Percentiles rank a stretch among this genome's conserved stretches.
phyloP scores from a whole-genome alignment of 257 asterid species.

The Jacaranda mimosifolia region DNA sequence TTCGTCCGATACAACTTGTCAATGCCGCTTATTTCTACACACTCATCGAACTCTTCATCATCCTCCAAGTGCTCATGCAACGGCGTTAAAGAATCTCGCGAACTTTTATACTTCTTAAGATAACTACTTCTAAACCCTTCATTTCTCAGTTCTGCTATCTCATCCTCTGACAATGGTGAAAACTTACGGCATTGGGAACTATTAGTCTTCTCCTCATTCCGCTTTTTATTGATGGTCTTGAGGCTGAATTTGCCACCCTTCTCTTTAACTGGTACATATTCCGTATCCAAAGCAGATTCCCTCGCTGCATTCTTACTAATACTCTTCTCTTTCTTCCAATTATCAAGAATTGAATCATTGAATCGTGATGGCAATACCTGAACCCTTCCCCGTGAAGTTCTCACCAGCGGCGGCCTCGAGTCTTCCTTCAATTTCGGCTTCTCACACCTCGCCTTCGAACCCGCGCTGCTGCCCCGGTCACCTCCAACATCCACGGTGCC shows the following conservation, averaged over 20 bases:
- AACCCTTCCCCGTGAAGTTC: constrained; percentile 95
- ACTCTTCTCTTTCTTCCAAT: constrained; percentile 93
- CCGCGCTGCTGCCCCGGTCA: constrained; percentile 39
- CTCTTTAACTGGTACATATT: constrained; percentile 60
- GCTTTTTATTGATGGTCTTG: constrained; percentile 52
- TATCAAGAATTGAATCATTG: constrained; percentile 87
- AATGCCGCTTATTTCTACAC: constrained; percentile 52
- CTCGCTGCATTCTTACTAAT: constrained; percentile 48
- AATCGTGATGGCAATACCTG: constrained; percentile 96
- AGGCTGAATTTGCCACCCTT: constrained; percentile 46
- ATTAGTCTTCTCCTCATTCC: constrained; percentile 38
- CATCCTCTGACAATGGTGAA: constrained; percentile 67
- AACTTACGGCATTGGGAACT: constrained; percentile 53
- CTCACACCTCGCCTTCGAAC: constrained; percentile 45
- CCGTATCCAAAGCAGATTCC: constrained; percentile 71
- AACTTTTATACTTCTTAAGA: constrained; percentile 51
- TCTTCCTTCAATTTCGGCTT: constrained; percentile 52
- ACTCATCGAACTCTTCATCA: constrained; percentile 65
- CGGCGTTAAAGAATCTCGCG: constrained; percentile 52
- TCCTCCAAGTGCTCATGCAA: constrained; percentile 54
- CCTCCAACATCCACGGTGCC: constrained; percentile 34
- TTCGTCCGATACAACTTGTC: constrained; percentile 55
- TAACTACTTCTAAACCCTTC: constrained; percentile 42
- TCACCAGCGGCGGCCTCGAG: constrained; percentile 85
- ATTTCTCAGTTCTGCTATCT: constrained; percentile 63